Evolutionary conservation across 2,329 filamentous ascomycete species (phyloP).

Genomic region (Diaporthe citri): DNA sequence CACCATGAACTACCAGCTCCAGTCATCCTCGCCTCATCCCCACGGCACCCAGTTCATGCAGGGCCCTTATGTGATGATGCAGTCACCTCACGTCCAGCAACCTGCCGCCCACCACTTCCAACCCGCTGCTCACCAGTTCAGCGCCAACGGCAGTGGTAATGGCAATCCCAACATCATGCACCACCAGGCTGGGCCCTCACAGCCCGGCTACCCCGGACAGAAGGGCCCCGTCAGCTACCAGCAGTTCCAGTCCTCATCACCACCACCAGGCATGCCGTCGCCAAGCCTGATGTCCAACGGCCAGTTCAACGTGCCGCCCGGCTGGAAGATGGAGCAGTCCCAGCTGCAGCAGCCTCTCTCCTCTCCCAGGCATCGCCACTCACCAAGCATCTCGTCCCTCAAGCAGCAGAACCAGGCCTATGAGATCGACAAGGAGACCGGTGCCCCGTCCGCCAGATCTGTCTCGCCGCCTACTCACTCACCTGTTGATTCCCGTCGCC

Average conservation of each 20-base stretch:
- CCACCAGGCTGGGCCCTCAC: constrained; percentile 29
- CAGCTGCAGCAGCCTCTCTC: constrained; percentile 64
- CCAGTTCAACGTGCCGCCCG: constrained; percentile 57
- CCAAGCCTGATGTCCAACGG: constrained; percentile 41
- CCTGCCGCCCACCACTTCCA: constrained; percentile 13
- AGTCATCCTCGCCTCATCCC: constrained; percentile 31
- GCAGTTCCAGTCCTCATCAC: constrained; percentile 32
- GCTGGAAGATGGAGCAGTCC: constrained; percentile 69
- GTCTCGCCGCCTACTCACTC: constrained; percentile 41
- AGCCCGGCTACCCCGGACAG: constrained; percentile 19
- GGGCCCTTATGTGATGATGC: constrained; percentile 34
- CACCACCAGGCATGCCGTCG: constrained; percentile 45
- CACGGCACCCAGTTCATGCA: constrained; percentile 33
- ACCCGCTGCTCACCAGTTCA: constrained; percentile 28
- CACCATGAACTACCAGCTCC: constrained; percentile 30
- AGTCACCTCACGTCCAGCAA: constrained; percentile 31
- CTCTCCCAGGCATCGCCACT: constrained; percentile 51
- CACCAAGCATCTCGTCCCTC: constrained; percentile 45
- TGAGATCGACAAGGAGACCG: constrained; percentile 67
- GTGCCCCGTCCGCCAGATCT: constrained; percentile 44
- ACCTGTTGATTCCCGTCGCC: constrained; percentile 40
- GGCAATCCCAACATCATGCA: constrained; percentile 31
- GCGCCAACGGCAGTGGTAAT: constrained; percentile 13
- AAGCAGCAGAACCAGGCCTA: constrained; percentile 51
- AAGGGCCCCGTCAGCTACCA: constrained; percentile 38